These are phyloP conservation scores for Streptanthus diversifolius DNA, from an alignment of 345 rosid genomes.

Conservation along the genomic window DNA sequence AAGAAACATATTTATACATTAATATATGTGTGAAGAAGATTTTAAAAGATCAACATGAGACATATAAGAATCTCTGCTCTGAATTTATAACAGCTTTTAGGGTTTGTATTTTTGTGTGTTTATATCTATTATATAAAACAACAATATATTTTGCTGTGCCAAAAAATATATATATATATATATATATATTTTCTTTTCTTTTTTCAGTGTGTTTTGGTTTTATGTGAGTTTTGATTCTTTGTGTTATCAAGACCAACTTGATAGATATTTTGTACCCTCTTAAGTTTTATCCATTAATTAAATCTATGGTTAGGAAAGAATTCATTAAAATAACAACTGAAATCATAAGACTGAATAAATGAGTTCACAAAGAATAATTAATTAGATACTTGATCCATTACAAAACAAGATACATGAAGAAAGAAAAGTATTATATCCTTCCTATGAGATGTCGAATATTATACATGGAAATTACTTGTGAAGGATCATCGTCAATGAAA, in stretches of 20 bases:
- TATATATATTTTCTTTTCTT: neutral
- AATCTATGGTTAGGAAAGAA: neutral
- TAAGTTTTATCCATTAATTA: neutral
- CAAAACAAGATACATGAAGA: neutral
- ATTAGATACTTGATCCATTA: neutral
- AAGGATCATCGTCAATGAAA: neutral
- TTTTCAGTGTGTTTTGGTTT: neutral
- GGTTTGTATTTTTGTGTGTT: slow-evolving; percentile 11
- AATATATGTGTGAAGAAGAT: slow-evolving; percentile 7
- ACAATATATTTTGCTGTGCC: neutral
- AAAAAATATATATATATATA: neutral
- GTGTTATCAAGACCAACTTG: slow-evolving; percentile 7
- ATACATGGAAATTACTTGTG: neutral
- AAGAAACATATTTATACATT: neutral
- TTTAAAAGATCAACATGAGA: slow-evolving; percentile 10
- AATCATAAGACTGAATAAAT: neutral
- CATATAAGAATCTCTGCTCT: neutral
- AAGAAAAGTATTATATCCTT: neutral
- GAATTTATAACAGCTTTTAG: slow-evolving; percentile 22
- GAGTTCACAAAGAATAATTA: neutral
- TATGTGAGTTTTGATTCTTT: slow-evolving; percentile 3
- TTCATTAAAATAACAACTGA: neutral
- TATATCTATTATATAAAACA: neutral
- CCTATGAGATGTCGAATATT: neutral
- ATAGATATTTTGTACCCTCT: neutral